These are phyloP conservation scores for Pyrenophora graminea DNA, from an alignment of 2,329 filamentous ascomycete species.

Conservation along the genomic window DNA sequence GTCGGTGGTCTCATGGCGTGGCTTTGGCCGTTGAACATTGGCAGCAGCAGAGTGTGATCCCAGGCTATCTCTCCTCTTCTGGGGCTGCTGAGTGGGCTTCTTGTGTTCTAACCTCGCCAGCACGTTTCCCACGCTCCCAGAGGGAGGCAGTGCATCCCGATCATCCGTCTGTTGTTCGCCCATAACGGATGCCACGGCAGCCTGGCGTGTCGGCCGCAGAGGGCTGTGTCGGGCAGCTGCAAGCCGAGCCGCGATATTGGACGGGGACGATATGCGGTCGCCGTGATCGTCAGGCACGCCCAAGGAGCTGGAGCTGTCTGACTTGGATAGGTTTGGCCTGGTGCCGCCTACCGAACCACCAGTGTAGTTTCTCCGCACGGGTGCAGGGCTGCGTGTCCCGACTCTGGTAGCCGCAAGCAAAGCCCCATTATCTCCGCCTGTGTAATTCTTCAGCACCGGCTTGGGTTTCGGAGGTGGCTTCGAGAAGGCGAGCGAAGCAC, in stretches of 20 bases:
- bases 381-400: constrained; percentile 34
- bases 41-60: constrained; percentile 20
- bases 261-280: constrained; percentile 57
- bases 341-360: constrained; percentile 34
- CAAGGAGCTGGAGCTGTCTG: constrained; percentile 38
- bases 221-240: constrained; percentile 66
- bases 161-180: constrained; percentile 32
- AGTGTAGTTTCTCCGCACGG: constrained; percentile 37
- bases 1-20: constrained; percentile 51
- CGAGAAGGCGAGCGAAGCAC: constrained; percentile 55
- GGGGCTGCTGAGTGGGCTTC: constrained; percentile 18
- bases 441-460: constrained; percentile 47
- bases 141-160: constrained; percentile 36
- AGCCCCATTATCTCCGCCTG: constrained; percentile 48
- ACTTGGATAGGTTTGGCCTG: constrained; percentile 34
- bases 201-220: constrained; percentile 28
- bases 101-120: constrained; percentile 37
- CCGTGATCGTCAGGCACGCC: constrained; percentile 33
- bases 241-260: constrained; percentile 64
- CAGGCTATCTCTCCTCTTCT: constrained; percentile 22
- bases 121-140: constrained; percentile 41
- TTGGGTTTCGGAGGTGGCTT: constrained; percentile 50
- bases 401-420: constrained; percentile 53
- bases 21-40: constrained; percentile 6
- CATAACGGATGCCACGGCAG: constrained; percentile 16